phyloP scores from a whole-genome alignment of 2,329 filamentous ascomycete genomes.

The Phoma herbarum region DNA sequence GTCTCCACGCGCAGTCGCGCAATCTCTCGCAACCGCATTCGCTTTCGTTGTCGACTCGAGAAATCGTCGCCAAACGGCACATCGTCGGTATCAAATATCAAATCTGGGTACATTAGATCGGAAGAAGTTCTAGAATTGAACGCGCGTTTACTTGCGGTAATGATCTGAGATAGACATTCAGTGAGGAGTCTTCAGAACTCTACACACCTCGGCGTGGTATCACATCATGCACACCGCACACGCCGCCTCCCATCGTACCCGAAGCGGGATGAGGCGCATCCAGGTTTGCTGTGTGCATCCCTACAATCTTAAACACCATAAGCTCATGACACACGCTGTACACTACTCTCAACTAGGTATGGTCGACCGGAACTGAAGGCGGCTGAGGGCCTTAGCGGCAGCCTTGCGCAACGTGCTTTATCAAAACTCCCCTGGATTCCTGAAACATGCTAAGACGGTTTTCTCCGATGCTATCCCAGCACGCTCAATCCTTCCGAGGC shows the following conservation, averaged over 20 bases:
- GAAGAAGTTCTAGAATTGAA: slow-evolving; percentile 1
- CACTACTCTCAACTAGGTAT: not conserved
- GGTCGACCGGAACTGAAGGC: not conserved
- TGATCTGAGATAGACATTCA: not conserved
- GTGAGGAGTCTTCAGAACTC: not conserved
- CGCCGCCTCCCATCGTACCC: not conserved
- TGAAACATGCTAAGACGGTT: slow-evolving; percentile 18
- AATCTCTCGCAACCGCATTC: not conserved
- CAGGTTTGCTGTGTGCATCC: slow-evolving; percentile 5
- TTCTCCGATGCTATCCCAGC: slow-evolving; percentile 20
- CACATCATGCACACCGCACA: slow-evolving; percentile 8
- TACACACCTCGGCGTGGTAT: not conserved
- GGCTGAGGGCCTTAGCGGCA: slow-evolving; percentile 11
- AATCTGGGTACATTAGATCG: not conserved
- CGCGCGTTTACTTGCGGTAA: not conserved
- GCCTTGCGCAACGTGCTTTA: slow-evolving; percentile 17
- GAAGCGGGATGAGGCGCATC: slow-evolving; percentile 10
- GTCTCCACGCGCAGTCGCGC: not conserved
- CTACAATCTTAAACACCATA: slow-evolving; percentile 19
- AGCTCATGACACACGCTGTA: slow-evolving; percentile 8
- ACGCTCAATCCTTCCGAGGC: slow-evolving; percentile 7
- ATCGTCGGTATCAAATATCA: not conserved
- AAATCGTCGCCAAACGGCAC: slow-evolving; percentile 10
- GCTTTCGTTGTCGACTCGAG: not conserved
- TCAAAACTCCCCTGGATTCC: slow-evolving; percentile 1